Conservation (phyloP, 257 asterid species). For the Przewalskia tangutica region DNA sequence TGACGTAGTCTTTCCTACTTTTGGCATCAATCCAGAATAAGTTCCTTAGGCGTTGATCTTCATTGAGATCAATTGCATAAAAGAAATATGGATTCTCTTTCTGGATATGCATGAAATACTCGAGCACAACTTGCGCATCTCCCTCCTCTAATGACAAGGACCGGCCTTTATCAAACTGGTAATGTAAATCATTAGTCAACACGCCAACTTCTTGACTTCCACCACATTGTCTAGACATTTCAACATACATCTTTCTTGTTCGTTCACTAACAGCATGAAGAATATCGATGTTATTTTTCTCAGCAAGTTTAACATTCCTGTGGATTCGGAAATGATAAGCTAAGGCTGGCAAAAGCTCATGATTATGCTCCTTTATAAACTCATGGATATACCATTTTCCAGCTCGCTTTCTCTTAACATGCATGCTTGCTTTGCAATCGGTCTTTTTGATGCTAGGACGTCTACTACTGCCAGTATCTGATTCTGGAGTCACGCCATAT, state of each 20-base stretch:
- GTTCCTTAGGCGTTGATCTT: slow-evolving; percentile 78
- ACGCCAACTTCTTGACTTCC: slow-evolving; percentile 26
- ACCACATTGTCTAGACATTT: slow-evolving; percentile 78
- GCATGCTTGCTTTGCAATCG: slow-evolving; percentile 96
- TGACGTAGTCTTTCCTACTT: slow-evolving; percentile 66
- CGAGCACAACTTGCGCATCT: slow-evolving; percentile 71
- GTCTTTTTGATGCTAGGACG: slow-evolving; percentile 81
- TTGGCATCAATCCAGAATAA: slow-evolving; percentile 93
- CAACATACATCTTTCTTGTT: slow-evolving; percentile 90
- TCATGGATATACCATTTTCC: slow-evolving; percentile 95
- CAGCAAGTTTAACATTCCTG: slow-evolving; percentile 75
- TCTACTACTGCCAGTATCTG: slow-evolving; percentile 62
- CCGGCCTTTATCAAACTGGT: slow-evolving; percentile 50
- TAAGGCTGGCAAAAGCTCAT: slow-evolving; percentile 91
- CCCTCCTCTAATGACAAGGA: slow-evolving; percentile 75
- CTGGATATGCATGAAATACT: slow-evolving; percentile 71
- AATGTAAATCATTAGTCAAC: slow-evolving; percentile 37
- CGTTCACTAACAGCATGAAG: slow-evolving; percentile 90
- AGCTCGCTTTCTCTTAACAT: slow-evolving; percentile 77
- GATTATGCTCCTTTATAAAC: slow-evolving; percentile 84
- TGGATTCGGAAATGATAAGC: slow-evolving; percentile 94
- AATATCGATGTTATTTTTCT: slow-evolving; percentile 83
- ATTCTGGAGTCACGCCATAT: slow-evolving; percentile 87
- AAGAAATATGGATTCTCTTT: slow-evolving; percentile 67
- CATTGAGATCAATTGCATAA: slow-evolving; percentile 78